Evolutionary conservation across 2,329 filamentous ascomycete species (phyloP), one percentile per base, ranked within the genome.

Genomic region (Samsoniella hepiali): DNA sequence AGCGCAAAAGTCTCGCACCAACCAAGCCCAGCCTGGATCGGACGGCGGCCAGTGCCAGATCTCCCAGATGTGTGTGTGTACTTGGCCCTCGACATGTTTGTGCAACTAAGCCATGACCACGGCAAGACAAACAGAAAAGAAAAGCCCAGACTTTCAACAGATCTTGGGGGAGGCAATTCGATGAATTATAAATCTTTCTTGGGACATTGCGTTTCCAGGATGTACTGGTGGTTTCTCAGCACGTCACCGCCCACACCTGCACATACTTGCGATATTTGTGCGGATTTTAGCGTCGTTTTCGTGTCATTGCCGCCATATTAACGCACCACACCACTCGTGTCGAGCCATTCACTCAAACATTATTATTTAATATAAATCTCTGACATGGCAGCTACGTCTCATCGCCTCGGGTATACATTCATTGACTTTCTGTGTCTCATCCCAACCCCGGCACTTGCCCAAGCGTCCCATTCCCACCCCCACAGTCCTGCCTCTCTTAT

Each of bases 181-280:
- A 22, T 22, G 22, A 22, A 22, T 22, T 22, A 45, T 45, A 45
- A 7, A 45, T 45, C 22, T 22, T 22, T 1, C 22, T 22, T 22
- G 22, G 22, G 22, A 22, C 22, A 22, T 22, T 22, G 22, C 22
- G 22, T 22, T 22, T 22, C 22, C 1, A 22, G 22, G 22, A 22
- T 22, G 22, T 22, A 22, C 22, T 22, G 22, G 22, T 22, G 22
- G 22, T 22, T 22, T 22, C 22, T 22, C 22, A 22, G 22, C 22
- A 22, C 22, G 22, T 22, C 40, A 27, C 55, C 10, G 40, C n/a
- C 27, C 9, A 22, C 34, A 22, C 34, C 9, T 51, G 57, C 57
- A 61, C 38, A n/a, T 61, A 61, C 58, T 68, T 73, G 72, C 70
- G 73, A 73, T 59, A 73, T 74, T 75, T 76, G 73, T 75, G 74